Conservation (phyloP, 805 yeast species). For the Wickerhamomyces strasburgensis region DNA sequence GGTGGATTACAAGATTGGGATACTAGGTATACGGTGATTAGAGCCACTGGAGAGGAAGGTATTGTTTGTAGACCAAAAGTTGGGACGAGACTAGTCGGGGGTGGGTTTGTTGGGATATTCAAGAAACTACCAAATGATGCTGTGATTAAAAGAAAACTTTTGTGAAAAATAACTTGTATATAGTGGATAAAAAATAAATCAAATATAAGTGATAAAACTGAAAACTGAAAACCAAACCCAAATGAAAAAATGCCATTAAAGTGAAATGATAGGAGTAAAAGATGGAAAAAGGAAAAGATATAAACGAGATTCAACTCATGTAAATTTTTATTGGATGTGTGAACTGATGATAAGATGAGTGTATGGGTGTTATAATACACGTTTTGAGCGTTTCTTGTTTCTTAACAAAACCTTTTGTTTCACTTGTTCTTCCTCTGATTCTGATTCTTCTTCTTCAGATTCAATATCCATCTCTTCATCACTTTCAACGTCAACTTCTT, state of each 20-base stretch:
- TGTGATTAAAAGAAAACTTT: constrained; percentile 10
- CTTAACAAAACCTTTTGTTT: constrained; percentile 36
- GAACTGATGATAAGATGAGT: too few species aligned
- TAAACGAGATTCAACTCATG: background rate
- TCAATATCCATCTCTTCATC: constrained; percentile 33
- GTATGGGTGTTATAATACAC: constrained; percentile 19
- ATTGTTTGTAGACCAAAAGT: constrained; percentile 47
- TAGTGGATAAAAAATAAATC: background rate
- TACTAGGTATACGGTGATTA: constrained; percentile 34
- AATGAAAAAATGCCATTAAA: background rate
- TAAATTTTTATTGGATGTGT: too few species aligned
- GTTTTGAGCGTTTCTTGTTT: constrained; percentile 26
- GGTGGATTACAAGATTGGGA: constrained; percentile 53
- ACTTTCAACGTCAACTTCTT: constrained; percentile 58
- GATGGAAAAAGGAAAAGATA: background rate
- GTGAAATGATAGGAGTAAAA: background rate
- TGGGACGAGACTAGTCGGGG: constrained; percentile 42
- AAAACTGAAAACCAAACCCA: background rate
- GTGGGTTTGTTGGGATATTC: constrained; percentile 46
- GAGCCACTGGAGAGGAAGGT: constrained; percentile 35
- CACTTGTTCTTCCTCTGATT: constrained; percentile 50
- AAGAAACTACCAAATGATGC: constrained; percentile 27
- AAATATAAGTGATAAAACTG: constrained; percentile 4
- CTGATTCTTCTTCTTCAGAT: constrained; percentile 43
- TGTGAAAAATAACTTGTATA: constrained; percentile 1